Base-by-base conservation (phyloP, 768 basidiomycete species). In the Imleria badia region DNA sequence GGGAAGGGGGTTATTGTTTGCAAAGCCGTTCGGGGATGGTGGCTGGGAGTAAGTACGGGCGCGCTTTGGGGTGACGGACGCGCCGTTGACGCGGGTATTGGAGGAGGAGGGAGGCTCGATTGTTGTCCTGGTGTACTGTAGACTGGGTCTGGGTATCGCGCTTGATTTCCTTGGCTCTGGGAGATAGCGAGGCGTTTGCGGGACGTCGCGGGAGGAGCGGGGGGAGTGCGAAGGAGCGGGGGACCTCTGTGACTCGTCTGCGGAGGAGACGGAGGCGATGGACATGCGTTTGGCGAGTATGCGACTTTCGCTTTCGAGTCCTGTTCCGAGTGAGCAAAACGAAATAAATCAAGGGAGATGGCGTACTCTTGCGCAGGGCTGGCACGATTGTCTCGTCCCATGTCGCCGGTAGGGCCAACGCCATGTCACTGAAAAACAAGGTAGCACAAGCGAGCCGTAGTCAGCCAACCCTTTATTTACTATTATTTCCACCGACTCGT, bases 371-470 rank as follows among this genome's bases (percentile, higher is more conserved):
- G 61, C 90, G 81, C 35, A 92, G 76, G 38, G 87, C 79, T 51
- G 90, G 91, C 30, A 92, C 91, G 52, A 92, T 89, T 34, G 82
- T 82, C 66, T 90, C 89, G 69, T 91, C 90, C 89, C 89, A 92
- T 35, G 82, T 78, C 46, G n/a, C n/a, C n/a, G 85, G 81, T 40
- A 71, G 46, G 45, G 59, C 74, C 66, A 79, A 56, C 49, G 78
- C 75, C 78, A 78, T 77, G 26, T 45, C n/a, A 13, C 3, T 3
- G 41, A 60, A 54, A 46, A 45, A 51, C 51, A 50, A 31, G 56
- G 51, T 55, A 14, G 11, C 14, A 34, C 11, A 22, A 33, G 5
- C n/a, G n/a, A n/a, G n/a, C n/a, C n/a, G n/a, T n/a, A n/a, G 51
- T 54, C 56, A 59, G 60, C 60, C 53, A n/a, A n/a, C 54, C 22